Evolutionary conservation across 192 early-diverging fungal species (phyloP).

Genomic region (Coemansia sp.): DNA sequence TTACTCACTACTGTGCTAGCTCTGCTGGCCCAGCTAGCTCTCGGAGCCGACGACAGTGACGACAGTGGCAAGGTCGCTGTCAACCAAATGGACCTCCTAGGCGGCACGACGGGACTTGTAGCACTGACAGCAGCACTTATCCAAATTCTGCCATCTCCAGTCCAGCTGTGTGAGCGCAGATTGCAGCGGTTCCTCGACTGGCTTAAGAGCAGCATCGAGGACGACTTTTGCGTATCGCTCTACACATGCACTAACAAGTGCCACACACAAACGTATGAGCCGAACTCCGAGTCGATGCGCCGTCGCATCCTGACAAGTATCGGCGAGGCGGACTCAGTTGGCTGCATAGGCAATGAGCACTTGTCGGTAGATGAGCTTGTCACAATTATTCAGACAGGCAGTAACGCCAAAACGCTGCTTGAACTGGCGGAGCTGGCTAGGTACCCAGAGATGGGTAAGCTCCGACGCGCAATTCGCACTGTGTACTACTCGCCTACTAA

Average conservation of each 20-base stretch:
- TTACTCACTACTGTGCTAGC: background rate
- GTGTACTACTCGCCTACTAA: constrained; percentile 19
- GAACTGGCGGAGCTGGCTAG: constrained; percentile 14
- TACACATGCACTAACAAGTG: constrained; percentile 20
- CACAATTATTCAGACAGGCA: constrained; percentile 1
- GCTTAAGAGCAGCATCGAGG: constrained; percentile 14
- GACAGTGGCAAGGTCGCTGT: background rate
- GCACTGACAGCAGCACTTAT: constrained; percentile 16
- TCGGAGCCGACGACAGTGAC: background rate
- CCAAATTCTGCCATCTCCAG: constrained; percentile 27
- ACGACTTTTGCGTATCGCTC: constrained; percentile 26
- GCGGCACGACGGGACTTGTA: constrained; percentile 12
- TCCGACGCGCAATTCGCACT: background rate
- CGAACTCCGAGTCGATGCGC: constrained; percentile 9
- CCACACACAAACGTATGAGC: constrained; percentile 22
- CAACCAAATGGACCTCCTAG: constrained; percentile 35
- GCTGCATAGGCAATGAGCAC: constrained; percentile 8
- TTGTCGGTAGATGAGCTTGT: constrained; percentile 25
- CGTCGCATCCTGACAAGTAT: constrained; percentile 23
- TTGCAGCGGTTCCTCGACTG: constrained; percentile 22
- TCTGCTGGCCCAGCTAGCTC: background rate
- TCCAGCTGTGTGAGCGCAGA: background rate
- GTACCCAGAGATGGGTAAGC: constrained; percentile 22
- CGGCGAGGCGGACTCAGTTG: background rate
- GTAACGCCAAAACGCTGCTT: constrained; percentile 5